Evolutionary conservation across 768 basidiomycete genomes (phyloP).

Genomic region (Tephrocybe rancida): DNA sequence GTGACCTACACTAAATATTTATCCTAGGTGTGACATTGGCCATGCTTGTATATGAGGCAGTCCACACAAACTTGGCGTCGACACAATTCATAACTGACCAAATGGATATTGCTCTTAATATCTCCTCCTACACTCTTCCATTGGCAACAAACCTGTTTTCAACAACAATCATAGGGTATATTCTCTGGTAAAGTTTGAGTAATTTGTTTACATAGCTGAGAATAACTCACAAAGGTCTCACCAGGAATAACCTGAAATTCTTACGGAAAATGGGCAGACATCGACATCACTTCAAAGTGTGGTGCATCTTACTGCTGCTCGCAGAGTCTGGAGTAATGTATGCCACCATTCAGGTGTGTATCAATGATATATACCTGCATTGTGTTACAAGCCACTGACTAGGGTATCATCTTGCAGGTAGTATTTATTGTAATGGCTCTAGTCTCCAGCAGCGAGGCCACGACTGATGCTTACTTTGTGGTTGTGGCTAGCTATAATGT

Average conservation of each 20-base stretch:
- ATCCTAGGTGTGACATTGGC: background rate
- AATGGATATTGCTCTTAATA: background rate
- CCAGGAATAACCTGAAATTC: background rate
- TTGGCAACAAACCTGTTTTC: background rate
- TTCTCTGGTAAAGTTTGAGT: background rate
- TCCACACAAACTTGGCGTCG: background rate
- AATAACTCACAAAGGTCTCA: background rate
- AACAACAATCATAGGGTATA: background rate
- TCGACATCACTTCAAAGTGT: background rate
- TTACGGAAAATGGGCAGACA: background rate
- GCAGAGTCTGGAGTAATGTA: background rate
- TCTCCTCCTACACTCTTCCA: background rate
- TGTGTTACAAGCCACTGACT: no score
- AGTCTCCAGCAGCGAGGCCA: no score
- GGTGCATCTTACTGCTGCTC: background rate
- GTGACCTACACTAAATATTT: background rate
- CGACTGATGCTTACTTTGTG: no score
- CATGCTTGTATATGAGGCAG: background rate
- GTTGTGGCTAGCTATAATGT: no score
- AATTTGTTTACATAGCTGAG: background rate
- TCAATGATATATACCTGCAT: no score
- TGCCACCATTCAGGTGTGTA: background rate
- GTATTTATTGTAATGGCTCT: no score
- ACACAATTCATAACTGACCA: background rate
- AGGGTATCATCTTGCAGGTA: no score